These are phyloP conservation scores for Leccinum pellstonianum DNA, from an alignment of 768 basidiomycete genomes.

Conservation along the genomic window DNA sequence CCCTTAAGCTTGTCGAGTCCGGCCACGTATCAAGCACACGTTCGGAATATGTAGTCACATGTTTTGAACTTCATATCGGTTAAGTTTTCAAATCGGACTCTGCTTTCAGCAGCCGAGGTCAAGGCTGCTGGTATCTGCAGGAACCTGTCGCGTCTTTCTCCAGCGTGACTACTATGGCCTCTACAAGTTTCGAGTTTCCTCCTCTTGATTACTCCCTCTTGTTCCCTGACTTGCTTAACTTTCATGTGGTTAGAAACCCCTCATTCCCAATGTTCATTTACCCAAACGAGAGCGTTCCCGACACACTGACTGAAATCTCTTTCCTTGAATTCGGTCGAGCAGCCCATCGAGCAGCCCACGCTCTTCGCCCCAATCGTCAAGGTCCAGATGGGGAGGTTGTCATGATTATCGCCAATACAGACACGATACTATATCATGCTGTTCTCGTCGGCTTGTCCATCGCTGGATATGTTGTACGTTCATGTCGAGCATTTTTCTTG, in stretches of 20 bases:
- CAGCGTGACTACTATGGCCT: background rate
- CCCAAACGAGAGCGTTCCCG: conserved; percentile 9
- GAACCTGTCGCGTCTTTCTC: background rate
- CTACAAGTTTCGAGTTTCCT: conserved; percentile 9
- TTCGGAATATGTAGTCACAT: too few relatives aligned
- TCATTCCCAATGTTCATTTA: conserved; percentile 21
- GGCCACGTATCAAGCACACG: too few relatives aligned
- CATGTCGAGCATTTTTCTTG: conserved; percentile 23
- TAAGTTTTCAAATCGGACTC: too few relatives aligned
- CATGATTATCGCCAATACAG: conserved; percentile 27
- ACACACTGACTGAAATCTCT: conserved; percentile 18
- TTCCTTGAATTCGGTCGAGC: conserved; percentile 31
- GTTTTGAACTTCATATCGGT: too few relatives aligned
- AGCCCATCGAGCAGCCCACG: conserved; percentile 38
- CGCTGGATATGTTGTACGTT: conserved; percentile 36
- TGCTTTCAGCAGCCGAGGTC: too few relatives aligned
- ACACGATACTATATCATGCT: conserved; percentile 36
- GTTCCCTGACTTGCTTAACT: conserved; percentile 26
- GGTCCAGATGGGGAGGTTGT: conserved; percentile 21
- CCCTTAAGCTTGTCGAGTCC: too few relatives aligned
- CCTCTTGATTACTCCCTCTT: conserved; percentile 26
- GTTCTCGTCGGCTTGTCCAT: conserved; percentile 36
- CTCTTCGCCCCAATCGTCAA: conserved; percentile 35
- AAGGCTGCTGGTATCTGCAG: too few relatives aligned
- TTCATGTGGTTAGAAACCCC: conserved; percentile 27